A percentile compares a stretch with the other conserved stretches of the same genome.
Conservation (phyloP, 371 early-diverging fungal species). For the Mucor saturninus region DNA sequence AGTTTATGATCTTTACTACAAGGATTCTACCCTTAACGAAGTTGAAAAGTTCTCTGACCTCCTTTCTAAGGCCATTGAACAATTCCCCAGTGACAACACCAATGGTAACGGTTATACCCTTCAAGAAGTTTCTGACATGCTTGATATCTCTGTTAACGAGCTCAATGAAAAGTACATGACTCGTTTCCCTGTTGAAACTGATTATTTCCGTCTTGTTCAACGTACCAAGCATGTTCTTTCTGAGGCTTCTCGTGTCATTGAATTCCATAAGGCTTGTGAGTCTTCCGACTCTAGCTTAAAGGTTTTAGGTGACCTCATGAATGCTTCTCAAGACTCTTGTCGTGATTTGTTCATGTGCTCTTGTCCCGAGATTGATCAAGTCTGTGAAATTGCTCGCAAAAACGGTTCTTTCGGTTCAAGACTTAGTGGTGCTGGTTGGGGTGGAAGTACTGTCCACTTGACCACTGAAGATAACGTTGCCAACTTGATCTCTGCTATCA, state of each 20-base stretch:
- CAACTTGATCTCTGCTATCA: constrained; percentile 67
- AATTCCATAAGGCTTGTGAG: constrained; percentile 75
- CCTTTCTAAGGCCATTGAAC: constrained; percentile 21
- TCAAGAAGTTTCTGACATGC: constrained; percentile 65
- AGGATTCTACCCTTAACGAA: constrained; percentile 29
- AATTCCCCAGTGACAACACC: constrained; percentile 37
- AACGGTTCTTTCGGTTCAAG: constrained; percentile 85
- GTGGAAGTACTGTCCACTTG: constrained; percentile 90
- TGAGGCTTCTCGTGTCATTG: constrained; percentile 84
- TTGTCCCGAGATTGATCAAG: constrained; percentile 84
- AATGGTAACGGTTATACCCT: constrained; percentile 60
- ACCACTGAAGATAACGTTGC: constrained; percentile 70
- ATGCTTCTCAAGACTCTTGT: constrained; percentile 87
- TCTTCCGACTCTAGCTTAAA: constrained; percentile 37
- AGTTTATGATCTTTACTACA: constrained; percentile 67
- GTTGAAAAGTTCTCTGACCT: constrained; percentile 50
- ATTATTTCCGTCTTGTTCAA: constrained; percentile 76
- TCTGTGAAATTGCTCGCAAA: constrained; percentile 72
- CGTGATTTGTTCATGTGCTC: constrained; percentile 84
- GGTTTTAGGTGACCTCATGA: constrained; percentile 85
- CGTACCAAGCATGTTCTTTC: constrained; percentile 85
- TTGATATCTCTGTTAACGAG: constrained; percentile 59
- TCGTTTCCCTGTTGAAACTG: constrained; percentile 69
- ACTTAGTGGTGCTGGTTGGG: constrained; percentile 97
- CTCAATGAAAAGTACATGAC: constrained; percentile 68